phyloP scores from a whole-genome alignment of 2,329 filamentous ascomycete genomes.

The Pseudofabraea citricarpa region DNA sequence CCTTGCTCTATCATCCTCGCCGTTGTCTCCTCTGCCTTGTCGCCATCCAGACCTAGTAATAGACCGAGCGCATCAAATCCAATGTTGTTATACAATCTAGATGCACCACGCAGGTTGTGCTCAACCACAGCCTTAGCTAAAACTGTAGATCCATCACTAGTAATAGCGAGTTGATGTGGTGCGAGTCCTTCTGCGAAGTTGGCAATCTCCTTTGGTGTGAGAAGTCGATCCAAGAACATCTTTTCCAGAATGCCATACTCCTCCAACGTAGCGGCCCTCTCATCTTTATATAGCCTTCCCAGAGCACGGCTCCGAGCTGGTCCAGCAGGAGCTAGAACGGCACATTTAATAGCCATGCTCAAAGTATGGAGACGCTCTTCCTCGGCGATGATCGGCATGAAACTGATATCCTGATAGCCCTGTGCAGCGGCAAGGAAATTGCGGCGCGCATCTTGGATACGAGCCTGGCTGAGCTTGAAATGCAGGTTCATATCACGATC shows the following conservation, averaged over 20 bases:
- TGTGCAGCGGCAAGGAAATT: constrained; percentile 84
- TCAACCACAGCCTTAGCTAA: constrained; percentile 91
- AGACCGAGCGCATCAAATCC: constrained; percentile 68
- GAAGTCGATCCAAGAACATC: constrained; percentile 88
- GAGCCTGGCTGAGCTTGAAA: constrained; percentile 87
- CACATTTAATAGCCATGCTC: constrained; percentile 83
- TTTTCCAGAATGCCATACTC: constrained; percentile 92
- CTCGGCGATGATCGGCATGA: constrained; percentile 74
- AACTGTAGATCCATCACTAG: constrained; percentile 86
- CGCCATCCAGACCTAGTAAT: constrained; percentile 72
- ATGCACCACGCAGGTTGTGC: constrained; percentile 88
- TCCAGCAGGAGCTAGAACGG: constrained; percentile 86
- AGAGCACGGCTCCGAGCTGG: constrained; percentile 77
- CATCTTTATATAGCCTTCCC: constrained; percentile 87
- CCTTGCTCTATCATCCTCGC: constrained; percentile 96
- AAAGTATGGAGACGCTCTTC: constrained; percentile 82
- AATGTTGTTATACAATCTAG: constrained; percentile 74
- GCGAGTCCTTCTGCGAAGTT: constrained; percentile 77
- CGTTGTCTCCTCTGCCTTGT: constrained; percentile 85
- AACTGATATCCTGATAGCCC: constrained; percentile 83
- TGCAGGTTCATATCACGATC: constrained; percentile 73
- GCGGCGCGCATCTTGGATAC: constrained; percentile 86
- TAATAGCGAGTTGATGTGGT: constrained; percentile 86
- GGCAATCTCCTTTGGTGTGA: constrained; percentile 76
- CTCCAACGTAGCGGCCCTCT: constrained; percentile 67